Base-by-base conservation (phyloP, 306 rosid species). In the Abrus pulchellus region DNA sequence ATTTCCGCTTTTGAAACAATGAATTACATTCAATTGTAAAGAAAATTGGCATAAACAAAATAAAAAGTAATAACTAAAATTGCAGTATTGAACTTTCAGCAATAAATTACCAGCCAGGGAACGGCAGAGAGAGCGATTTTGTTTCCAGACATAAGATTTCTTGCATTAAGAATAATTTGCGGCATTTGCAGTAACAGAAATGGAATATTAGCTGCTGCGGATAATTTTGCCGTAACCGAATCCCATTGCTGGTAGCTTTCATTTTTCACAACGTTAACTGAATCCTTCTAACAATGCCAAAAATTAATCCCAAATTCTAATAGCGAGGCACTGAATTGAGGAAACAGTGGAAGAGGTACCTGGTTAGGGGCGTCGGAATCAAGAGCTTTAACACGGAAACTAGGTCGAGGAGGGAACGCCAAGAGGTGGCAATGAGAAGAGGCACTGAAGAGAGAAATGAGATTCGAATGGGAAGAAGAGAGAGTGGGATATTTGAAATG, bases 111-210 rank as follows among this genome's bases (percentile, higher is more conserved):
- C 86, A 91, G 94, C 98, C 98, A 94, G 34, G 97, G 95, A 53
- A 94, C 87, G 2, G 98, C 98, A 20, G 86, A 75, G 70, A 94
- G 95, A 7, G 98, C 98, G 28, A 83, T 75, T 41, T 84, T 85
- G 81, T 92, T 90, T 62, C 92, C 97, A 0, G 94, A 81, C 49
- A 89, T 3, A 36, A 94, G 98, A 80, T 94, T 94, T 20, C 86
- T 86, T 47, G 98, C 85, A 72, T 94, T 94, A 41, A 94, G 98
- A 52, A 90, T 72, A 80, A 94, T 94, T 76, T 94, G 98, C 20
- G 98, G 98, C 87, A 92, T 73, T 77, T 94, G 99, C 50, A 94
- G 87, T 27, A 94, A 78, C 68, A 94, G 83, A 78, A 93, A 95
- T 0, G 99, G 97, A 71, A 93, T 29, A 81, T 91, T 95, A 33